Evolutionary conservation across 2,329 filamentous ascomycete genomes (phyloP).

Genomic region (Epichloe brachyelytri): DNA sequence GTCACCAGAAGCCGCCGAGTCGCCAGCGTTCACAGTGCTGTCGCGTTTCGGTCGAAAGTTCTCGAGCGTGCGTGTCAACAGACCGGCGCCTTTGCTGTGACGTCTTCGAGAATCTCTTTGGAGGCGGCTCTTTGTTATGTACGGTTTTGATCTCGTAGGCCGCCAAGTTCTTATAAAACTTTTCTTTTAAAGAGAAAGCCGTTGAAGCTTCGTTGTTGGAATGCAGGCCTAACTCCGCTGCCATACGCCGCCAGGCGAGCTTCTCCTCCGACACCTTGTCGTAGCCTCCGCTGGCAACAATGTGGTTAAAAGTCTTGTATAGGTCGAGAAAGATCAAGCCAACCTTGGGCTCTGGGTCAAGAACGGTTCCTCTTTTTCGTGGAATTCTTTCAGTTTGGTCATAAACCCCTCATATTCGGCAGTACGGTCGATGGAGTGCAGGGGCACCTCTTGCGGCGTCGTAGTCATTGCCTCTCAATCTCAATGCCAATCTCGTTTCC

Average conservation of each 20-base stretch:
- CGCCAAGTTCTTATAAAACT: conserved; percentile 80
- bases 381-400: conserved; percentile 56
- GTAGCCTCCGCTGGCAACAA: conserved; percentile 69
- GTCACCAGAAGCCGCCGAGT: conserved; percentile 46
- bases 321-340: conserved; percentile 66
- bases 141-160: conserved; percentile 75
- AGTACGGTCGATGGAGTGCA: conserved; percentile 42
- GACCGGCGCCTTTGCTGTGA: conserved; percentile 68
- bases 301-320: conserved; percentile 63
- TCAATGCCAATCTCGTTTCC: not conserved
- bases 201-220: conserved; percentile 67
- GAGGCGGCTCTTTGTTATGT: conserved; percentile 69
- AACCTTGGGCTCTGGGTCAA: conserved; percentile 73
- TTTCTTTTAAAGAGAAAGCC: conserved; percentile 74
- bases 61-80: conserved; percentile 67
- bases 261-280: conserved; percentile 75
- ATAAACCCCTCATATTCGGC: conserved; percentile 72
- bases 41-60: conserved; percentile 48
- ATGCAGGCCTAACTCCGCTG: conserved; percentile 61
- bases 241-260: conserved; percentile 72
- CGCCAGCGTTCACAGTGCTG: conserved; percentile 37
- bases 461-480: conserved; percentile 8
- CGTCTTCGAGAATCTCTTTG: conserved; percentile 77
- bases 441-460: conserved; percentile 22
- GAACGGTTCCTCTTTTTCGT: conserved; percentile 62